Evolutionary conservation across 2,329 filamentous ascomycete genomes (phyloP).

Genomic region (Metarhizium sp.): DNA sequence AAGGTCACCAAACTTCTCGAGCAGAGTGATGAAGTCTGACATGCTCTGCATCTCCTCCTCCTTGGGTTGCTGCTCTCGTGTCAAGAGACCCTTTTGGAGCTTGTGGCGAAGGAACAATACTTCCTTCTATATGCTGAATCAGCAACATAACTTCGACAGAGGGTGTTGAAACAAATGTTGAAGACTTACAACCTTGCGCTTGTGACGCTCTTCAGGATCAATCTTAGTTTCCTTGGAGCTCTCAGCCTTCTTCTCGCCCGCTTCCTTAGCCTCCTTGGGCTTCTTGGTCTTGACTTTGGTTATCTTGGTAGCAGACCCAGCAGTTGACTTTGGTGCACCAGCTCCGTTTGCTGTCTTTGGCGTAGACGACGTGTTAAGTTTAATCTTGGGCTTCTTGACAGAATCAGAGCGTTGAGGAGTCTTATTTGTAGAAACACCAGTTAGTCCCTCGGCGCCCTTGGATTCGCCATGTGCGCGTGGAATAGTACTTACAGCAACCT

Average conservation of each 20-base stretch:
- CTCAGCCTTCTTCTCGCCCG: constrained; percentile 48
- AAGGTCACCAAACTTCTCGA: constrained; percentile 71
- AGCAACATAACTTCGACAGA: background rate
- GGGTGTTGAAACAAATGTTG: background rate
- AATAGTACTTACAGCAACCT: constrained; percentile 37
- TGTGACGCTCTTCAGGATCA: constrained; percentile 46
- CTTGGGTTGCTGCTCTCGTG: constrained; percentile 74
- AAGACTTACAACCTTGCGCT: constrained; percentile 47
- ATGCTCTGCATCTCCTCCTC: constrained; percentile 74
- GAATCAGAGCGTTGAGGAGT: constrained; percentile 51
- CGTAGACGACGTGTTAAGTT: constrained; percentile 54
- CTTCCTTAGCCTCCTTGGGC: constrained; percentile 37
- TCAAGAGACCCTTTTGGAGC: constrained; percentile 87
- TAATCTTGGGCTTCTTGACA: constrained; percentile 60
- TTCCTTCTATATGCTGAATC: constrained; percentile 41
- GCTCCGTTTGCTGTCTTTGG: constrained; percentile 61
- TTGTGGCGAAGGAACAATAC: constrained; percentile 93
- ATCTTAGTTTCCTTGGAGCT: constrained; percentile 46
- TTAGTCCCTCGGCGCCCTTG: background rate
- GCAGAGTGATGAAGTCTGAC: constrained; percentile 67
- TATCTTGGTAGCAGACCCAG: constrained; percentile 41
- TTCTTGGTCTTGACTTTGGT: constrained; percentile 51
- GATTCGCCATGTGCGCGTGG: background rate
- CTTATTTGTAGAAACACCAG: constrained; percentile 20
- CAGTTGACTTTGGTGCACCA: constrained; percentile 44